phyloP scores from a whole-genome alignment of 306 rosid genomes.

The Prunus mira region DNA sequence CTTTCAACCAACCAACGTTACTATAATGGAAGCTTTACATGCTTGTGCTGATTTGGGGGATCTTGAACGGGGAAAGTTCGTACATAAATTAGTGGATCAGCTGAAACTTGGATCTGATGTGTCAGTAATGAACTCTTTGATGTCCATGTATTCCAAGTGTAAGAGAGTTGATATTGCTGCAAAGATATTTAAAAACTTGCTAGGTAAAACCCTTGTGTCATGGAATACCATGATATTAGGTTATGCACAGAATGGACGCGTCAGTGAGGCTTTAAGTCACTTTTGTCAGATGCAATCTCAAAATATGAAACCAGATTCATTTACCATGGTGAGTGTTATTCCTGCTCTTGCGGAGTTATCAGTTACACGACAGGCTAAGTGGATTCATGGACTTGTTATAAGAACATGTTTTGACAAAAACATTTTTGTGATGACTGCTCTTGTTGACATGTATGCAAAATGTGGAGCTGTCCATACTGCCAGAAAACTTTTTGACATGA shows the following conservation, averaged over 20 bases:
- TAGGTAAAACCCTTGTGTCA: conserved; percentile 59
- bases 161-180: conserved; percentile 73
- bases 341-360: conserved; percentile 85
- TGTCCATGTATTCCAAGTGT: conserved; percentile 91
- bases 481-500: conserved; percentile 64
- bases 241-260: conserved; percentile 70
- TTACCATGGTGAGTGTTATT: conserved; percentile 78
- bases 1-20: conserved; percentile 64
- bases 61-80: conserved; percentile 54
- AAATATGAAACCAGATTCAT: conserved; percentile 66
- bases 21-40: conserved; percentile 70
- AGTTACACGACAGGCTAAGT: conserved; percentile 75
- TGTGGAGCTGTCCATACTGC: conserved; percentile 73
- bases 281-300: conserved; percentile 65
- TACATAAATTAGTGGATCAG: conserved; percentile 53
- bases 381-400: conserved; percentile 85
- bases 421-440: conserved; percentile 74
- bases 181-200: conserved; percentile 47
- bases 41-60: conserved; percentile 86
- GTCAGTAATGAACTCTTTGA: conserved; percentile 76
- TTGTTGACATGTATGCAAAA: conserved; percentile 79
- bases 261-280: conserved; percentile 56
- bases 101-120: conserved; percentile 46
- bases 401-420: conserved; percentile 65
- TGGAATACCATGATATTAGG: conserved; percentile 97